Evolutionary conservation across 1,284 basidiomycete species (phyloP).

Genomic region (Coniferiporia weirii): DNA sequence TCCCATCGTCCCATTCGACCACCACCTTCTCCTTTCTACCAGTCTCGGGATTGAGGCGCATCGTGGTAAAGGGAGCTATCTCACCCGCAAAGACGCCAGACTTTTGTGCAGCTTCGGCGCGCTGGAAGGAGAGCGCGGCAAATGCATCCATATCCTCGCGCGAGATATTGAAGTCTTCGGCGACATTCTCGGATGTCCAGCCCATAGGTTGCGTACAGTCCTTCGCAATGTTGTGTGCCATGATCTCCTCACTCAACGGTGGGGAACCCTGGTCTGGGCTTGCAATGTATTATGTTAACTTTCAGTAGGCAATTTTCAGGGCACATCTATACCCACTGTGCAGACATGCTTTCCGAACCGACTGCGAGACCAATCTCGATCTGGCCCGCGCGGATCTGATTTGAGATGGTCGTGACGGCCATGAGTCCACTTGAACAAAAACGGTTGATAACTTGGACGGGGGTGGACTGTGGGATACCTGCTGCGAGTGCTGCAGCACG

Average conservation of each 20-base stretch:
- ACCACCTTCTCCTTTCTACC: constrained; percentile 52
- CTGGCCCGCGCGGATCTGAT: constrained; percentile 77
- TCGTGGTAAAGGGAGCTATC: constrained; percentile 76
- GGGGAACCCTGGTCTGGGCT: constrained; percentile 67
- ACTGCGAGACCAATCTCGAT: constrained; percentile 83
- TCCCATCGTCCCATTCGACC: constrained; percentile 77
- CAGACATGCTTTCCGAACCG: constrained; percentile 82
- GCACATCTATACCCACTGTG: constrained; percentile 44
- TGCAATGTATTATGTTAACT: background rate
- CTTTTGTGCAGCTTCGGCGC: constrained; percentile 54
- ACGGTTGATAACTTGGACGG: constrained; percentile 72
- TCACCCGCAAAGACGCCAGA: constrained; percentile 69
- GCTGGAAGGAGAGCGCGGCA: constrained; percentile 75
- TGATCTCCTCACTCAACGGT: constrained; percentile 53
- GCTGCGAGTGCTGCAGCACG: constrained; percentile 75
- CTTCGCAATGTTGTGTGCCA: constrained; percentile 42
- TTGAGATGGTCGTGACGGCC: constrained; percentile 70
- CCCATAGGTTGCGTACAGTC: constrained; percentile 70
- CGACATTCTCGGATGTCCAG: constrained; percentile 82
- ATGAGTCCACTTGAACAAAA: constrained; percentile 79
- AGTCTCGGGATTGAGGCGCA: constrained; percentile 48
- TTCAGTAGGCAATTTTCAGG: constrained; percentile 2
- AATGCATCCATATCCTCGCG: constrained; percentile 83
- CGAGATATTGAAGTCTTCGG: constrained; percentile 73
- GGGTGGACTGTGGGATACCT: constrained; percentile 74